These are phyloP conservation scores for Neurospora pannonica DNA, from an alignment of 495 filamentous ascomycete genomes.

Conservation along the genomic window DNA sequence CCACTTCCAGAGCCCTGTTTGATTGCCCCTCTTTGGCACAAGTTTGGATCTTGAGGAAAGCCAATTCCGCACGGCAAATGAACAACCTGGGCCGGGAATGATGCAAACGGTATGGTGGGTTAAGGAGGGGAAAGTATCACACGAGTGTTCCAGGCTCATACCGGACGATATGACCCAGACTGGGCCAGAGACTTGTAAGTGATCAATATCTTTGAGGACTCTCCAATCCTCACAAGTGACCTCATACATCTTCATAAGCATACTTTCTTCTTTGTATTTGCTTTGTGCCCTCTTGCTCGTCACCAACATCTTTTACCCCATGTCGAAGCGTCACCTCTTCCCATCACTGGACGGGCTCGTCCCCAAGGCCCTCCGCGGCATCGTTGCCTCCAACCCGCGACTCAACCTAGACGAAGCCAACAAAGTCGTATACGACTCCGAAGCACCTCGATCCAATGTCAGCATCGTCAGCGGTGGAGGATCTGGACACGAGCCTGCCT, in stretches of 20 bases:
- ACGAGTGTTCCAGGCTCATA: not conserved
- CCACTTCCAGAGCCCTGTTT: not conserved
- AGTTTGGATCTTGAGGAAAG: not conserved
- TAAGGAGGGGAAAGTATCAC: not conserved
- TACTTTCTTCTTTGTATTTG: not conserved
- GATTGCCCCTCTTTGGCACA: not conserved
- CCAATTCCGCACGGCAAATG: not conserved
- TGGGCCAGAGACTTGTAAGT: not conserved
- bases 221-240: not conserved
- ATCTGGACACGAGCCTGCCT: slow-evolving; percentile 54
- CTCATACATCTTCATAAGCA: not conserved
- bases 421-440: slow-evolving; percentile 47
- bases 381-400: slow-evolving; percentile 47
- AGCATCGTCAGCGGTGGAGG: slow-evolving; percentile 53
- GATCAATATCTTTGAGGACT: not conserved
- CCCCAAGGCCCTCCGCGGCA: slow-evolving; percentile 42
- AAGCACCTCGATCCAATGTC: slow-evolving; percentile 40
- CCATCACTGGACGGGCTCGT: slow-evolving; percentile 42
- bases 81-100: not conserved
- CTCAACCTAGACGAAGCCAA: slow-evolving; percentile 48
- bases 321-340: slow-evolving; percentile 41
- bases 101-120: not conserved
- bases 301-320: slow-evolving; percentile 8
- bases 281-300: not conserved
- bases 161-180: not conserved